These are phyloP conservation scores for Emergomyces pasteurianus DNA, from an alignment of 2,329 filamentous ascomycete genomes.

Conservation along the genomic window DNA sequence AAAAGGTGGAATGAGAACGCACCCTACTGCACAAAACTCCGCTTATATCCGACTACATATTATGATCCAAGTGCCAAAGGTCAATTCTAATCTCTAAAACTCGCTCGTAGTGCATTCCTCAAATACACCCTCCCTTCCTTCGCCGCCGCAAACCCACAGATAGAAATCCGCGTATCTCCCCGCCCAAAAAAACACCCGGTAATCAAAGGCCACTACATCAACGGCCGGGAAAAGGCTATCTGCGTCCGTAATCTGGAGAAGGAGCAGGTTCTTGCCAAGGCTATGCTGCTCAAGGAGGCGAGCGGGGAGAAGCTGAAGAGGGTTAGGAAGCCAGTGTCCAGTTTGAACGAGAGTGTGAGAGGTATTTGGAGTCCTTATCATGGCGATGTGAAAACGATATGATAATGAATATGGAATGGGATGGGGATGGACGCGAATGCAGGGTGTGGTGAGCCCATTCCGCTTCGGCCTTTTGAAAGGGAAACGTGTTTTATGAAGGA, in stretches of 20 bases:
- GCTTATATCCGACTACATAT: neutral
- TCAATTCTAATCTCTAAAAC: slow-evolving; percentile 1
- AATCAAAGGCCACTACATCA: slow-evolving; percentile 83
- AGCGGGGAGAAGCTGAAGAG: slow-evolving; percentile 40
- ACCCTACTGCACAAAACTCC: neutral
- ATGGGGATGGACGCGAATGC: neutral
- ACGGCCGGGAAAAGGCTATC: slow-evolving; percentile 71
- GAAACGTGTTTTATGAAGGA: neutral
- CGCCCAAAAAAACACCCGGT: slow-evolving; percentile 83
- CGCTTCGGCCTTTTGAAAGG: neutral
- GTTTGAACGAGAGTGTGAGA: slow-evolving; percentile 52
- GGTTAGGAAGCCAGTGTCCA: slow-evolving; percentile 47
- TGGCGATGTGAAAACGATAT: slow-evolving; percentile 41
- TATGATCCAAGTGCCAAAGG: neutral
- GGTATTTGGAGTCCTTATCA: slow-evolving; percentile 56
- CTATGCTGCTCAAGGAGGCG: slow-evolving; percentile 35
- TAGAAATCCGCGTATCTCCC: slow-evolving; percentile 86
- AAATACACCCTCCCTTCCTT: slow-evolving; percentile 64
- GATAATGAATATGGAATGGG: slow-evolving; percentile 12
- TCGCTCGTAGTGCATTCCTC: slow-evolving; percentile 59
- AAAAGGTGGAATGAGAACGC: neutral
- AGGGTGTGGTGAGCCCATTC: neutral
- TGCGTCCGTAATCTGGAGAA: slow-evolving; percentile 80
- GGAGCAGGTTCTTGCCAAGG: slow-evolving; percentile 71
- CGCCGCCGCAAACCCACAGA: slow-evolving; percentile 66